Evolutionary conservation across 2,329 filamentous ascomycete species (phyloP).

Genomic region (Aspergillus sp.): DNA sequence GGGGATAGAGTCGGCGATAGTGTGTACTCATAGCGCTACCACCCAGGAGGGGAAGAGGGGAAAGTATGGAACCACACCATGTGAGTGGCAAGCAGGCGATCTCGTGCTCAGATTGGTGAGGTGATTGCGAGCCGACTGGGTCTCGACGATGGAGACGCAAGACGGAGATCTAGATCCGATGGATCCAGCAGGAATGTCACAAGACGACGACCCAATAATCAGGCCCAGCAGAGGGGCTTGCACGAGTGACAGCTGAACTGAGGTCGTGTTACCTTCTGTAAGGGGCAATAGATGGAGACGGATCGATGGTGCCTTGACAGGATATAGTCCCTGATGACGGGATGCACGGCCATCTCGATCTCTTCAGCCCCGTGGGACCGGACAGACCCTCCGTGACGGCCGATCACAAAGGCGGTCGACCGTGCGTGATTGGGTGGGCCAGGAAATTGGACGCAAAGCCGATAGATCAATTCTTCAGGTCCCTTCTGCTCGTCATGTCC

Average conservation of each 20-base stretch:
- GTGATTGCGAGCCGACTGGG: neutral
- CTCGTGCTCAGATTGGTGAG: neutral
- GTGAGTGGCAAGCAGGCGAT: neutral
- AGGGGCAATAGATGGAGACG: neutral
- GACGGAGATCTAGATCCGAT: neutral
- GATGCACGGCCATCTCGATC: neutral
- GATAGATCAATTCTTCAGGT: neutral
- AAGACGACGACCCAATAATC: no score
- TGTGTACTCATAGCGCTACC: neutral
- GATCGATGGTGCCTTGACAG: neutral
- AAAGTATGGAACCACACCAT: neutral
- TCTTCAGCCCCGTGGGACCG: neutral
- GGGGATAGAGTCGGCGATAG: neutral
- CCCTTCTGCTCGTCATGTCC: neutral
- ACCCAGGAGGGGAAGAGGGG: neutral
- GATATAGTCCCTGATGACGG: neutral
- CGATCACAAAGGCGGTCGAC: neutral
- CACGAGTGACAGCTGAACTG: neutral
- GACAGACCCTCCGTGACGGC: neutral
- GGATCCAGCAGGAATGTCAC: neutral
- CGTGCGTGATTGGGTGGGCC: neutral
- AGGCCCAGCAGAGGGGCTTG: no score
- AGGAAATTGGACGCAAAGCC: neutral
- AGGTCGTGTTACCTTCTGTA: neutral
- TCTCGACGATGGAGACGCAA: neutral